Evolutionary conservation across 768 basidiomycete genomes (phyloP).

Genomic region (Termitomyces sp.): DNA sequence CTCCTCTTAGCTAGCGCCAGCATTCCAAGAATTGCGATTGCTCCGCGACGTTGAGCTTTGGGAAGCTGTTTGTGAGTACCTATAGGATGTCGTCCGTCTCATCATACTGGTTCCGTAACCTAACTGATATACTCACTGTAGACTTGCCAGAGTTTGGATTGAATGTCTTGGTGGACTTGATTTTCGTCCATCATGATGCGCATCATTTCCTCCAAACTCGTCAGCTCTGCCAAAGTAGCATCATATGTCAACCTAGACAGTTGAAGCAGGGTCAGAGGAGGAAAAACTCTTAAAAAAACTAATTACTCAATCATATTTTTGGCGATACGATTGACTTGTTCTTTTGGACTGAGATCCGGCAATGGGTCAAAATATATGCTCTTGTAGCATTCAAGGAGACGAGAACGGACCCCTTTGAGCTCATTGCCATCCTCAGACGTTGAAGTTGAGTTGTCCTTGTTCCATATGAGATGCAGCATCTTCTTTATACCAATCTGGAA

Average conservation of each 20-base stretch:
- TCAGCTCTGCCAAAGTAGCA: constrained; percentile 91
- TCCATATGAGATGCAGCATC: constrained; percentile 97
- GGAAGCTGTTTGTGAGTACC: constrained; percentile 76
- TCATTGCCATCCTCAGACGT: constrained; percentile 63
- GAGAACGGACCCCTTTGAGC: constrained; percentile 82
- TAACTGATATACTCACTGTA: constrained; percentile 61
- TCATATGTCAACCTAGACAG: constrained; percentile 76
- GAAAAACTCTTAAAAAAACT: constrained; percentile 15
- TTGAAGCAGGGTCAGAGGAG: not conserved
- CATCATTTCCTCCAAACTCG: constrained; percentile 95
- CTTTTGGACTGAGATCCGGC: constrained; percentile 68
- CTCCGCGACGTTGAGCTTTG: constrained; percentile 83
- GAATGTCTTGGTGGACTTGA: constrained; percentile 79
- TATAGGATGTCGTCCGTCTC: constrained; percentile 25
- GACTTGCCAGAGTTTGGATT: constrained; percentile 92
- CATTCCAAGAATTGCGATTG: constrained; percentile 98
- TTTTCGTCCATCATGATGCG: constrained; percentile 92
- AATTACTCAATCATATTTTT: constrained; percentile 94
- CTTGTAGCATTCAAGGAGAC: constrained; percentile 86
- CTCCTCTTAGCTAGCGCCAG: constrained; percentile 82
- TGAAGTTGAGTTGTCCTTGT: constrained; percentile 85
- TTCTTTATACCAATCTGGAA: constrained; percentile 84
- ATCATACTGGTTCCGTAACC: not conserved
- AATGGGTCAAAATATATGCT: constrained; percentile 86
- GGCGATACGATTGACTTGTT: constrained; percentile 87